Conservation (phyloP, 2,329 filamentous ascomycete genomes). For the Fusarium phyllophilum region DNA sequence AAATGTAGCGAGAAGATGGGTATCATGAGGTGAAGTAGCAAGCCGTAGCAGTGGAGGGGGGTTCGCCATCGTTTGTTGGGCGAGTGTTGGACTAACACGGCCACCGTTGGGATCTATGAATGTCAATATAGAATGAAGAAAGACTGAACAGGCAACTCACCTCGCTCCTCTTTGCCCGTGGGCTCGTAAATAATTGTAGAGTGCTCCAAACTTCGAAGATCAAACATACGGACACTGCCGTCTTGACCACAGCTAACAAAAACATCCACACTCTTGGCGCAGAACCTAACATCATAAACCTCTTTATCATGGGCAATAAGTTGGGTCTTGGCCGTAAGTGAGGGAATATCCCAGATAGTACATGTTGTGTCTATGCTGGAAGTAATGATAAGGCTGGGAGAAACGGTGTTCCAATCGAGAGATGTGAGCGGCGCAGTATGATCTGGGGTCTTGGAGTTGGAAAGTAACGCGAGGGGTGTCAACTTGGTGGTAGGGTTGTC, state of each 20-base stretch:
- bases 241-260: slow-evolving; percentile 98
- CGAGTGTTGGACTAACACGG: slow-evolving; percentile 77
- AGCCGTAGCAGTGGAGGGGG: slow-evolving; percentile 82
- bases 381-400: slow-evolving; percentile 96
- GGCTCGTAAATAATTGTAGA: slow-evolving; percentile 99
- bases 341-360: slow-evolving; percentile 99
- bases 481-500: slow-evolving; percentile 77
- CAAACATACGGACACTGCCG: slow-evolving; percentile 98
- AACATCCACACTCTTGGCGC: slow-evolving; percentile 97
- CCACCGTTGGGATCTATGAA: slow-evolving; percentile 64
- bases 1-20: slow-evolving; percentile 96
- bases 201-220: slow-evolving; percentile 93
- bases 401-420: slow-evolving; percentile 97
- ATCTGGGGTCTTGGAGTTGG: slow-evolving; percentile 98
- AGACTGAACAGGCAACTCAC: slow-evolving; percentile 56
- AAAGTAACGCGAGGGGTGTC: slow-evolving; percentile 90
- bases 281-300: slow-evolving; percentile 98
- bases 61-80: slow-evolving; percentile 80
- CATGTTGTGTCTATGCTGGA: slow-evolving; percentile 99
- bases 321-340: slow-evolving; percentile 96
- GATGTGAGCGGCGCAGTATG: slow-evolving; percentile 97
- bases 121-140: neutral
- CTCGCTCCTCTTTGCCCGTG: slow-evolving; percentile 82
- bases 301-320: slow-evolving; percentile 99
- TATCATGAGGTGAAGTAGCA: slow-evolving; percentile 93